Conservation (phyloP, 2,329 filamentous ascomycete species). For the Aspergillus versicolor region DNA sequence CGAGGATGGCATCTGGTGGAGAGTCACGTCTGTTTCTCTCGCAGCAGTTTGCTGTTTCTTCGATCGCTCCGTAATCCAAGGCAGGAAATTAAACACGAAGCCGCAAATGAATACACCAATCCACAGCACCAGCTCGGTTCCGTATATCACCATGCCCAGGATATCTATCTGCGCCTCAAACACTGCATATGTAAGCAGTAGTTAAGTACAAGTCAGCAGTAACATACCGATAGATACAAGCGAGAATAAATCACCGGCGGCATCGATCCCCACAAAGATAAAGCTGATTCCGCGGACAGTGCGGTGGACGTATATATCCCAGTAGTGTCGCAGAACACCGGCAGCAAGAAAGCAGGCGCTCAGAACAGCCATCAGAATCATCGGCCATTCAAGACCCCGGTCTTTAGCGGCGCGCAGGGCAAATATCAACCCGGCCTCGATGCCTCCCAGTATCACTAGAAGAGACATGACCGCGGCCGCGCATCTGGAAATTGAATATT, state of each 20-base stretch:
- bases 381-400: slow-evolving; percentile 57
- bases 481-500: slow-evolving; percentile 54
- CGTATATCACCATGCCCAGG: slow-evolving; percentile 66
- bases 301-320: slow-evolving; percentile 65
- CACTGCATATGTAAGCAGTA: slow-evolving; percentile 16
- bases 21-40: background rate
- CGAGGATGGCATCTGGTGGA: slow-evolving; percentile 55
- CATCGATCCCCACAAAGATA: slow-evolving; percentile 69
- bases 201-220: too few relatives aligned
- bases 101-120: slow-evolving; percentile 65
- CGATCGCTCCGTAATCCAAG: slow-evolving; percentile 50
- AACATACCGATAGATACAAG: slow-evolving; percentile 56
- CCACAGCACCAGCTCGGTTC: slow-evolving; percentile 65
- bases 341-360: slow-evolving; percentile 63
- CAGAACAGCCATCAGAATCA: slow-evolving; percentile 65
- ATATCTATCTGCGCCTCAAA: slow-evolving; percentile 46
- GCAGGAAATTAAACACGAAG: slow-evolving; percentile 62
- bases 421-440: slow-evolving; percentile 61
- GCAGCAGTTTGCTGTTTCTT: slow-evolving; percentile 3
- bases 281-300: slow-evolving; percentile 72
- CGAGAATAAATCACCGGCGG: slow-evolving; percentile 66
- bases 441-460: slow-evolving; percentile 57
- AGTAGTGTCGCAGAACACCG: slow-evolving; percentile 68
- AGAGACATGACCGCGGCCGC: slow-evolving; percentile 52
- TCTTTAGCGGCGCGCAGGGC: slow-evolving; percentile 51